Evolutionary conservation across 441 rosid genomes (phyloP).

Genomic region (Theobroma grandiflorum): DNA sequence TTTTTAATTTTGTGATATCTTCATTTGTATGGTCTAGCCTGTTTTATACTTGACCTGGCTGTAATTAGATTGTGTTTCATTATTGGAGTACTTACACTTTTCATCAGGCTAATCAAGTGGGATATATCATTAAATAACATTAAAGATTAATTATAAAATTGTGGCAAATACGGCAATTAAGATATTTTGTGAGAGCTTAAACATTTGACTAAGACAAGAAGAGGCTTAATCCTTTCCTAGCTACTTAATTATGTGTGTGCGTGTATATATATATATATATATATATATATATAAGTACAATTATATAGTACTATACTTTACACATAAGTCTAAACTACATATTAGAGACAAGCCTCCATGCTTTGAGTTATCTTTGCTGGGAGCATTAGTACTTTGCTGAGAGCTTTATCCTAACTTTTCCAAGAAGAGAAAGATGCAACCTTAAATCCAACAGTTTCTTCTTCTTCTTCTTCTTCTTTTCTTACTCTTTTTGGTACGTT

Average conservation of each 20-base stretch:
- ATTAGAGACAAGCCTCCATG: background rate
- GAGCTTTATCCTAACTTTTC: background rate
- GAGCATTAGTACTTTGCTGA: background rate
- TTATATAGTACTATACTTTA: background rate
- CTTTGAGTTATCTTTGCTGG: background rate
- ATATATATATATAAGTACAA: too few relatives aligned
- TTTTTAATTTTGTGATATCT: background rate
- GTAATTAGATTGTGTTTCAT: background rate
- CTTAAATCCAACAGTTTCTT: too few relatives aligned
- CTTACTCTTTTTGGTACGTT: too few relatives aligned
- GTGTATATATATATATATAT: too few relatives aligned
- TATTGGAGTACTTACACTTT: background rate
- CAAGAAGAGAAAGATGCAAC: background rate
- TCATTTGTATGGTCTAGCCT: background rate
- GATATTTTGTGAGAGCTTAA: constrained; percentile 1
- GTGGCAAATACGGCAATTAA: background rate
- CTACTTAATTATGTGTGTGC: too few relatives aligned
- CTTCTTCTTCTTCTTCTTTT: too few relatives aligned
- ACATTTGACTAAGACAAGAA: background rate
- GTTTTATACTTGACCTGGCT: background rate
- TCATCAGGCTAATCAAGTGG: background rate
- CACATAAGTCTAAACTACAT: background rate
- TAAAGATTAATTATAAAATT: background rate
- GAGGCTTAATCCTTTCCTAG: too few relatives aligned
- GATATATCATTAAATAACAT: background rate